phyloP scores from a whole-genome alignment of 345 rosid species.

The Litchi chinensis region DNA sequence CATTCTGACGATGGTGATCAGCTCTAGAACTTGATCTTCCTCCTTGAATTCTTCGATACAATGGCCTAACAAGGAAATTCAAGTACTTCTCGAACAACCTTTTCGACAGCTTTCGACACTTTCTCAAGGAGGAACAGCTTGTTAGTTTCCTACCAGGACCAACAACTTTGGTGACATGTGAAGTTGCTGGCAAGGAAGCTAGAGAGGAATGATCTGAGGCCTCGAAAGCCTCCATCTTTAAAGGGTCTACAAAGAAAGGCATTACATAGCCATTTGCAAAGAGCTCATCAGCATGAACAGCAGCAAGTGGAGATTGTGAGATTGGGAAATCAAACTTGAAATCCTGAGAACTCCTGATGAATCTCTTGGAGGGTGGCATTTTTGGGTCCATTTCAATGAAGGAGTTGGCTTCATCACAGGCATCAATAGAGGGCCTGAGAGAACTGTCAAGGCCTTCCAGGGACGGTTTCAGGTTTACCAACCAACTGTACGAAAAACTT shows the following conservation, averaged over 20 bases:
- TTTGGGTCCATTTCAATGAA: constrained; percentile 98
- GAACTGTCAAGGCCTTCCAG: constrained; percentile 51
- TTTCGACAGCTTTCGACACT: constrained; percentile 59
- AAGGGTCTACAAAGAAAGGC: constrained; percentile 52
- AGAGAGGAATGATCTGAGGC: constrained; percentile 29
- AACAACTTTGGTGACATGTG: constrained; percentile 28
- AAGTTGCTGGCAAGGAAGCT: constrained; percentile 27
- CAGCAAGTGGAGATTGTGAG: constrained; percentile 52
- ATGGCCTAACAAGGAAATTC: constrained; percentile 61
- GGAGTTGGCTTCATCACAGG: constrained; percentile 61
- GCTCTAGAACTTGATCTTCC: constrained; percentile 43
- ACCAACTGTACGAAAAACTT: constrained; percentile 91
- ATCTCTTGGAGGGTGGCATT: constrained; percentile 87
- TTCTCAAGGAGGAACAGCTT: constrained; percentile 44
- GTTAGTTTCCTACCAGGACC: constrained; percentile 27
- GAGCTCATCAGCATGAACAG: constrained; percentile 85
- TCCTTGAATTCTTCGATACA: constrained; percentile 56
- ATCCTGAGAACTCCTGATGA: constrained; percentile 63
- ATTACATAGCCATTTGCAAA: constrained; percentile 77
- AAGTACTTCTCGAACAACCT: constrained; percentile 65
- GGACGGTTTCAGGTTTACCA: constrained; percentile 75
- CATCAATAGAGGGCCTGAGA: constrained; percentile 55
- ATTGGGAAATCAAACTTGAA: constrained; percentile 77
- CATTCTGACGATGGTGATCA: constrained; percentile 25
- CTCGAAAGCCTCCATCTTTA: constrained; percentile 41